Percentiles rank a stretch among this genome's conserved stretches.
These are phyloP conservation scores for Fragaria nilgerrensis DNA, from an alignment of 306 rosid species.

Conservation along the genomic window DNA sequence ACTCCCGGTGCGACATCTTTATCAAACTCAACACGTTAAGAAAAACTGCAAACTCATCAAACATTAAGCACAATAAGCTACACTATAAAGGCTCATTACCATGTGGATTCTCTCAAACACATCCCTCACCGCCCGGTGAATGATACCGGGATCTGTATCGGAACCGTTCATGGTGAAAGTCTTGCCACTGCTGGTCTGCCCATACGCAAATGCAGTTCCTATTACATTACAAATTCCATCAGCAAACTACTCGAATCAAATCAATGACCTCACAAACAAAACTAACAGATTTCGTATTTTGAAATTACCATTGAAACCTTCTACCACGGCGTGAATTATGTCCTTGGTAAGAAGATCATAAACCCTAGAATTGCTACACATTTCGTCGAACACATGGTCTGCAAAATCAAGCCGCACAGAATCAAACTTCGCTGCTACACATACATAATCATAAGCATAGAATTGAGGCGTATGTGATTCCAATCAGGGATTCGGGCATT, in stretches of 20 bases:
- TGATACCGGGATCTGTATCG: slow-evolving; percentile 74
- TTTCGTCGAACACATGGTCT: slow-evolving; percentile 87
- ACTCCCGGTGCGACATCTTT: slow-evolving; percentile 77
- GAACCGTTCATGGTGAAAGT: slow-evolving; percentile 98
- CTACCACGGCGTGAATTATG: slow-evolving; percentile 77
- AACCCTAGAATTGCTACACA: slow-evolving; percentile 61
- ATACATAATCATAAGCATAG: not conserved
- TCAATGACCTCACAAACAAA: not conserved
- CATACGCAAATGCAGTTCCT: slow-evolving; percentile 99
- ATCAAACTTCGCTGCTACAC: not conserved
- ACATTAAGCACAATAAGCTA: not conserved
- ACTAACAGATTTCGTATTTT: not conserved
- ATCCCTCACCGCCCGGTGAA: slow-evolving; percentile 75
- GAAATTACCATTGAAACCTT: slow-evolving; percentile 77
- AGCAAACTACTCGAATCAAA: not conserved
- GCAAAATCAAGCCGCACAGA: slow-evolving; percentile 10
- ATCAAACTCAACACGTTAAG: slow-evolving; percentile 17
- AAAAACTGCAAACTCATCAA: slow-evolving; percentile 5
- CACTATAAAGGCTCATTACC: slow-evolving; percentile 33
- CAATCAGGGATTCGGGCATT: slow-evolving; percentile 3
- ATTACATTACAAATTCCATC: slow-evolving; percentile 10
- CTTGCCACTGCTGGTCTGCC: slow-evolving; percentile 99
- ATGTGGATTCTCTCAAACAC: slow-evolving; percentile 64
- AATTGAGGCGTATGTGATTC: not conserved
- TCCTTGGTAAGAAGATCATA: slow-evolving; percentile 82